Evolutionary conservation across 2,329 filamentous ascomycete species (phyloP).

Genomic region (Cladophialophora bantiana): DNA sequence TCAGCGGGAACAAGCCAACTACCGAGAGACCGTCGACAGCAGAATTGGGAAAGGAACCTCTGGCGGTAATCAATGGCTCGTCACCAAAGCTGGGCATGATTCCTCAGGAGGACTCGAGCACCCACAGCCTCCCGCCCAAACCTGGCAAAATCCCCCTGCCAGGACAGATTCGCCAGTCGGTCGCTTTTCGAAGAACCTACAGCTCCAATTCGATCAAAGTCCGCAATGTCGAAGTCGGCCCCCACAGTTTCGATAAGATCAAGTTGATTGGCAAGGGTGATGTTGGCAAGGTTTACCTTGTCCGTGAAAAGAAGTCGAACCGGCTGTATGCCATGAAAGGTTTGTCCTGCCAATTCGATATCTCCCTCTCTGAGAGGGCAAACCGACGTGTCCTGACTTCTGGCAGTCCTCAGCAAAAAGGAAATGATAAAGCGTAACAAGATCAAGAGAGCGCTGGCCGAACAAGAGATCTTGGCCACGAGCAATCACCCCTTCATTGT

Average conservation of each 20-base stretch:
- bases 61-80: constrained; percentile 65
- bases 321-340: constrained; percentile 98
- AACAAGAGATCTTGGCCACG: constrained; percentile 96
- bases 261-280: constrained; percentile 99
- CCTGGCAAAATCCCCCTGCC: constrained; percentile 71
- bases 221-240: constrained; percentile 93
- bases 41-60: constrained; percentile 82
- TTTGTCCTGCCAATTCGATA: constrained; percentile 52
- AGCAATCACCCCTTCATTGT: constrained; percentile 99
- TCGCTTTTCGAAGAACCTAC: constrained; percentile 91
- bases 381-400: constrained; percentile 47
- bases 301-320: constrained; percentile 96
- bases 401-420: constrained; percentile 92
- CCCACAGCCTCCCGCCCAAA: constrained; percentile 50
- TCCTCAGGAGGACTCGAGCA: constrained; percentile 47
- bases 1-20: constrained; percentile 64
- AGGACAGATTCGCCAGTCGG: constrained; percentile 67
- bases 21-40: constrained; percentile 80
- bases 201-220: constrained; percentile 99
- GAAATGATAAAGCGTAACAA: constrained; percentile 99
- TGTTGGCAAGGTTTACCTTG: constrained; percentile 97
- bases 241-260: constrained; percentile 98
- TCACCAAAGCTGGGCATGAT: constrained; percentile 63
- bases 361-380: background rate
- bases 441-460: constrained; percentile 96